These are phyloP conservation scores for Peronospora farinosa DNA, from an alignment of 352 stramenopile species.

Conservation along the genomic window DNA sequence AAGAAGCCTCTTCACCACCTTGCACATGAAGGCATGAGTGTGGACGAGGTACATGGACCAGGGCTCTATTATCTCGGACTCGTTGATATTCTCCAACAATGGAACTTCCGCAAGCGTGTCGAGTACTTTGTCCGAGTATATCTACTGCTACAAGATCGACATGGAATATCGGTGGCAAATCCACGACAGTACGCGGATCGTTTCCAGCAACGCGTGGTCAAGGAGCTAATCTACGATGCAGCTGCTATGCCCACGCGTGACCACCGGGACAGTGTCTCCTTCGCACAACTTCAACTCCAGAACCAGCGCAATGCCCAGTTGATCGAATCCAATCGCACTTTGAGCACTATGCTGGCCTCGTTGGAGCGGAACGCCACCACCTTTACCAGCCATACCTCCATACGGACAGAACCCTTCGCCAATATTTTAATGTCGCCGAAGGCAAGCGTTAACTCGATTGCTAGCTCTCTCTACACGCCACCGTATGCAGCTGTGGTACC, in stretches of 20 bases:
- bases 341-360: conserved; percentile 51
- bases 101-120: conserved; percentile 88
- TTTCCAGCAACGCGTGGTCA: conserved; percentile 69
- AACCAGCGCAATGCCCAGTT: conserved; percentile 38
- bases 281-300: conserved; percentile 37
- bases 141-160: conserved; percentile 57
- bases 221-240: conserved; percentile 66
- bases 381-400: conserved; percentile 19
- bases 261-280: conserved; percentile 29
- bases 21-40: conserved; percentile 52
- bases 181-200: conserved; percentile 67
- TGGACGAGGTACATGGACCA: conserved; percentile 83
- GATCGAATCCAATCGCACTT: conserved; percentile 38
- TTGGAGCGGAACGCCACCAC: conserved; percentile 28
- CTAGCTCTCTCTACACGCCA: conserved; percentile 8
- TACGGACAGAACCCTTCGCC: conserved; percentile 13
- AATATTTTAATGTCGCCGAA: conserved; percentile 18
- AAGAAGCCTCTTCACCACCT: conserved; percentile 45
- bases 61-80: conserved; percentile 93
- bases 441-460: conserved; percentile 3
- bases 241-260: conserved; percentile 17
- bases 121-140: conserved; percentile 82
- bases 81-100: conserved; percentile 94
- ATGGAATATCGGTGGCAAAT: conserved; percentile 69
- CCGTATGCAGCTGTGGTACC: not conserved